These are phyloP conservation scores for Colletotrichum aenigma DNA, from an alignment of 2,329 filamentous ascomycete genomes.

Conservation along the genomic window DNA sequence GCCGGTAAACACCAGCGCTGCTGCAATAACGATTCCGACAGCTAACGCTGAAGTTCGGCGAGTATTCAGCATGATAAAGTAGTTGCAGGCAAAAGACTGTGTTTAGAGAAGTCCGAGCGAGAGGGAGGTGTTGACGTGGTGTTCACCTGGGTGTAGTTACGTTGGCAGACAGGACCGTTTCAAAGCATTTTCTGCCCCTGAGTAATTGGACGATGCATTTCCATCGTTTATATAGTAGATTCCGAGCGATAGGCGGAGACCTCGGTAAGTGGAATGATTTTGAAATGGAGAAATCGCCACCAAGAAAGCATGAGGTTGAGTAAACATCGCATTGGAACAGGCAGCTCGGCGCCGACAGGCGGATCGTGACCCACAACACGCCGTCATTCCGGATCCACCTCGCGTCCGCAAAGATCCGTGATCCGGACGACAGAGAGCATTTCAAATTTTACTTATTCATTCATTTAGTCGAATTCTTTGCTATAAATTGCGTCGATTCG, in stretches of 20 bases:
- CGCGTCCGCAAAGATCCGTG: not conserved
- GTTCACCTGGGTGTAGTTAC: accelerated
- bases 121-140: no score
- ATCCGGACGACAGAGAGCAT: accelerated
- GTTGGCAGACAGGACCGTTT: no score
- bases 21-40: accelerated
- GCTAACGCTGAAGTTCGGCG: not conserved
- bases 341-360: not conserved
- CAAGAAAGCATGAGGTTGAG: not conserved
- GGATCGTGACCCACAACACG: not conserved
- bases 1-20: accelerated
- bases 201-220: no score
- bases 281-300: not conserved
- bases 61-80: accelerated
- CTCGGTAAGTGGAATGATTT: accelerated
- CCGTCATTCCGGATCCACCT: not conserved
- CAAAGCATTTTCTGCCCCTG: no score
- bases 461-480: not conserved
- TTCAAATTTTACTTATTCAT: accelerated
- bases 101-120: no score
- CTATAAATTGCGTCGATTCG: not conserved
- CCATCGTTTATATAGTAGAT: not conserved
- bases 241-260: no score
- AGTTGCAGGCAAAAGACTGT: no score
- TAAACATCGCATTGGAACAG: not conserved